These are phyloP conservation scores for Metschnikowia cerradonensis DNA, from an alignment of 805 yeast species.

Conservation along the genomic window DNA sequence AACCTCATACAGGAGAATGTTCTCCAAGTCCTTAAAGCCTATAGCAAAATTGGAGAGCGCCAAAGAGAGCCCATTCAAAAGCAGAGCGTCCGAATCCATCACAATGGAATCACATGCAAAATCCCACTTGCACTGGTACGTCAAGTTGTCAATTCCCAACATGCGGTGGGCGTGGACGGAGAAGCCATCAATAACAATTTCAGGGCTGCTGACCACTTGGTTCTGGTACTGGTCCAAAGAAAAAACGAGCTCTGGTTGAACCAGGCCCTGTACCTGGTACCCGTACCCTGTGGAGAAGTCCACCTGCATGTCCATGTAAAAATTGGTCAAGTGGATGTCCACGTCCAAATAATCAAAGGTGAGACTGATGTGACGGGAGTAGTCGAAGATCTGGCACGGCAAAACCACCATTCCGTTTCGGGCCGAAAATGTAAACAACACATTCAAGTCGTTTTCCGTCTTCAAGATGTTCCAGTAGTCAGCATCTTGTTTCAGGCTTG, in stretches of 20 bases:
- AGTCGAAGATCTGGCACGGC: conserved; percentile 70
- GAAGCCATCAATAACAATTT: conserved; percentile 55
- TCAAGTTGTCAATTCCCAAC: conserved; percentile 82
- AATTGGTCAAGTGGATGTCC: conserved; percentile 83
- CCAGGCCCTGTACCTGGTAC: conserved; percentile 16
- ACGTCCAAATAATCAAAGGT: conserved; percentile 63
- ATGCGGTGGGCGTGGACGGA: conserved; percentile 81
- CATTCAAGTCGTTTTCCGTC: conserved; percentile 70
- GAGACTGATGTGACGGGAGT: conserved; percentile 56
- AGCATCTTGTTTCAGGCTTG: conserved; percentile 7
- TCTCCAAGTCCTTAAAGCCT: conserved; percentile 72
- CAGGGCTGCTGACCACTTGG: conserved; percentile 25
- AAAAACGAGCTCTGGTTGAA: conserved; percentile 17
- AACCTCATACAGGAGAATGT: conserved; percentile 56
- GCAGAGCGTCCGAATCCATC: conserved; percentile 47
- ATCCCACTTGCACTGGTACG: conserved; percentile 90
- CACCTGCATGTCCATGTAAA: conserved; percentile 88
- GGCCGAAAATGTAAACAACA: conserved; percentile 67
- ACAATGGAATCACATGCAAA: conserved; percentile 59
- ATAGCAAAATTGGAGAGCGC: conserved; percentile 50
- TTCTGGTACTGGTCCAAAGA: conserved; percentile 23
- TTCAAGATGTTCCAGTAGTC: conserved; percentile 42
- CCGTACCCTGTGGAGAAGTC: conserved; percentile 54
- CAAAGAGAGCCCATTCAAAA: conserved; percentile 40
- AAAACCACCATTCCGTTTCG: conserved; percentile 65